These are phyloP conservation scores for Epichloe brachyelytri DNA, from an alignment of 2,329 filamentous ascomycete genomes.

Conservation along the genomic window DNA sequence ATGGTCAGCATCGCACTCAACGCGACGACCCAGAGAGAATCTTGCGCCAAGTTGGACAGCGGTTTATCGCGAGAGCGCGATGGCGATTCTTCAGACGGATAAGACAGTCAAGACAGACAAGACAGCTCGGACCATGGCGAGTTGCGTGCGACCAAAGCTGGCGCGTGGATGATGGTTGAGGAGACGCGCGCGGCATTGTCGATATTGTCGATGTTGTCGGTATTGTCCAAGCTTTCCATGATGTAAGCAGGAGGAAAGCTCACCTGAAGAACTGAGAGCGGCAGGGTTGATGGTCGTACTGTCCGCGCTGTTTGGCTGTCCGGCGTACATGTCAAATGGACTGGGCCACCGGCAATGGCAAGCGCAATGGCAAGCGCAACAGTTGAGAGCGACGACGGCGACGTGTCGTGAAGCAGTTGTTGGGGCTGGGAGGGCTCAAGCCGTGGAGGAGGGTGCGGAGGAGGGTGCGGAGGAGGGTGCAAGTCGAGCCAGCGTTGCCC, in stretches of 20 bases:
- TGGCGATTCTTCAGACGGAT: not conserved
- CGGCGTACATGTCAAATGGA: conserved; percentile 24
- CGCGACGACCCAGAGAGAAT: not conserved
- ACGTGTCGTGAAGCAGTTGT: conserved; percentile 51
- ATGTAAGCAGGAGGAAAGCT: conserved; percentile 11
- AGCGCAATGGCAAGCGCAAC: conserved; percentile 7
- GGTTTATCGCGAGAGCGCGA: not conserved
- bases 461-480: conserved; percentile 21
- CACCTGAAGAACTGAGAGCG: conserved; percentile 70
- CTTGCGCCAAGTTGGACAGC: not conserved
- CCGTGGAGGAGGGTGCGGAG: conserved; percentile 26
- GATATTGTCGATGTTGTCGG: not conserved
- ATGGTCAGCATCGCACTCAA: conserved; percentile 15
- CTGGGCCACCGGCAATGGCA: conserved; percentile 12
- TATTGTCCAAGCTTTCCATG: not conserved
- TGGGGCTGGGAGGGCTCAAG: conserved; percentile 26
- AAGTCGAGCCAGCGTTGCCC: conserved; percentile 31
- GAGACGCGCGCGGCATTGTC: not conserved
- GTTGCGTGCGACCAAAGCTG: not conserved
- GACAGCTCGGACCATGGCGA: not conserved
- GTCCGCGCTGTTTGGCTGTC: conserved; percentile 57
- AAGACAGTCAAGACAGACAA: not conserved
- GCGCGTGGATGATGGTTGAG: not conserved
- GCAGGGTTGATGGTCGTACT: conserved; percentile 87
- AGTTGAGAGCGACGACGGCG: conserved; percentile 28